Conservation (phyloP, 1,284 basidiomycete genomes). For the Fistulinella staudtii region DNA sequence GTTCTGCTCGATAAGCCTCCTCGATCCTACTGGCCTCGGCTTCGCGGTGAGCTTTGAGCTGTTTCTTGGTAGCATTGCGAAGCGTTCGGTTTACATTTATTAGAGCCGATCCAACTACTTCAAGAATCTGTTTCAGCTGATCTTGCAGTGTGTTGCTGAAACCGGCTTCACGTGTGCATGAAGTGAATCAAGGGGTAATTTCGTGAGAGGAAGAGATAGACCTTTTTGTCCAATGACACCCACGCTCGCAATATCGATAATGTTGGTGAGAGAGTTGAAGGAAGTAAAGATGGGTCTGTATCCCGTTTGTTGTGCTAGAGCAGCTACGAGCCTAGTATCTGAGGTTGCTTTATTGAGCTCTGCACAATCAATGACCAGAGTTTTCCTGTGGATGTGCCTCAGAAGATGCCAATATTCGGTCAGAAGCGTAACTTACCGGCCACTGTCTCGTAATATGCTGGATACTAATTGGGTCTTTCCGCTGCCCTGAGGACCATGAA, state of each 20-base stretch:
- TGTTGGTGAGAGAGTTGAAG: slow-evolving; percentile 77
- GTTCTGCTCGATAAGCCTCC: slow-evolving; percentile 36
- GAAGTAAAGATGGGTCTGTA: slow-evolving; percentile 92
- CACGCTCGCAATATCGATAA: slow-evolving; percentile 91
- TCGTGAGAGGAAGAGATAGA: slow-evolving; percentile 21
- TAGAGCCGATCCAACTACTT: slow-evolving; percentile 72
- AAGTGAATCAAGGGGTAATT: not conserved
- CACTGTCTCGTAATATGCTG: slow-evolving; percentile 54
- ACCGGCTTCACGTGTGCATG: slow-evolving; percentile 54
- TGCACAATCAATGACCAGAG: slow-evolving; percentile 79
- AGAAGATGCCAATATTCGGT: not conserved
- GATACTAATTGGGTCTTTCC: slow-evolving; percentile 80
- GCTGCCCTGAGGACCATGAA: slow-evolving; percentile 90
- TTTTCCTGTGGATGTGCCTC: slow-evolving; percentile 44
- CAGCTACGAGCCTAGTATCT: slow-evolving; percentile 67
- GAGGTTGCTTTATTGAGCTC: slow-evolving; percentile 70
- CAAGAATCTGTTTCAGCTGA: slow-evolving; percentile 85
- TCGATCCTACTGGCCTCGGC: slow-evolving; percentile 34
- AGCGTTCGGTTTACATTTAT: slow-evolving; percentile 58
- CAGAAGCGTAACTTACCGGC: slow-evolving; percentile 44
- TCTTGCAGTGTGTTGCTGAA: slow-evolving; percentile 80
- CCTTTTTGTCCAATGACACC: slow-evolving; percentile 95
- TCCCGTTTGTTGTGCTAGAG: slow-evolving; percentile 79
- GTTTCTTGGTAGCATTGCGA: slow-evolving; percentile 42
- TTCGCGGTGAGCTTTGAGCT: slow-evolving; percentile 35